phyloP scores from a whole-genome alignment of 2,329 filamentous ascomycete genomes.

The Ramichloridium luteum region DNA sequence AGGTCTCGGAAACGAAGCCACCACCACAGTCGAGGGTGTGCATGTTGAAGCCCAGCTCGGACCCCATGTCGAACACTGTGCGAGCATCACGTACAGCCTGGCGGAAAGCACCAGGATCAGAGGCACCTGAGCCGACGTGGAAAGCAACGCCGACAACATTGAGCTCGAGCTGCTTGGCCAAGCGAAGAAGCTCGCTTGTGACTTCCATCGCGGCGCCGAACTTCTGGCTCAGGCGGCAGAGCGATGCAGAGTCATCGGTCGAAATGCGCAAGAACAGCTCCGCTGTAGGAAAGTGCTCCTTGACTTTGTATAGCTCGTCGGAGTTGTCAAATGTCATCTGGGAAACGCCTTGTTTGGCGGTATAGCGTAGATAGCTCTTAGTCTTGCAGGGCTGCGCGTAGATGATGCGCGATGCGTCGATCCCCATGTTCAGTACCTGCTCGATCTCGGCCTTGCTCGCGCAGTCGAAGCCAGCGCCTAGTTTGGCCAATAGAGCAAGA shows the following conservation, averaged over 20 bases:
- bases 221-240: slow-evolving; percentile 94
- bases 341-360: slow-evolving; percentile 70
- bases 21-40: slow-evolving; percentile 89
- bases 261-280: slow-evolving; percentile 90
- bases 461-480: slow-evolving; percentile 95
- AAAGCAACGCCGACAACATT: slow-evolving; percentile 95
- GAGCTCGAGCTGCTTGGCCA: slow-evolving; percentile 71
- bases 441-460: slow-evolving; percentile 97
- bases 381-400: slow-evolving; percentile 99
- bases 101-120: slow-evolving; percentile 80
- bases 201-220: slow-evolving; percentile 85
- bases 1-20: slow-evolving; percentile 81
- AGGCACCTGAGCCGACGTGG: slow-evolving; percentile 92
- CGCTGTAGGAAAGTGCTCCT: slow-evolving; percentile 75
- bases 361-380: slow-evolving; percentile 90
- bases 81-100: slow-evolving; percentile 87
- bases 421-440: slow-evolving; percentile 68
- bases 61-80: slow-evolving; percentile 75
- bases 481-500: slow-evolving; percentile 69
- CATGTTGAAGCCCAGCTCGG: slow-evolving; percentile 62
- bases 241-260: slow-evolving; percentile 87
- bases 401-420: slow-evolving; percentile 85
- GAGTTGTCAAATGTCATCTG: slow-evolving; percentile 99
- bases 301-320: slow-evolving; percentile 96
- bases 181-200: slow-evolving; percentile 60